A percentile compares a stretch with the other conserved stretches of the same genome.
These are phyloP conservation scores for Echinosophora koreensis DNA, from an alignment of 306 rosid species.

Conservation along the genomic window DNA sequence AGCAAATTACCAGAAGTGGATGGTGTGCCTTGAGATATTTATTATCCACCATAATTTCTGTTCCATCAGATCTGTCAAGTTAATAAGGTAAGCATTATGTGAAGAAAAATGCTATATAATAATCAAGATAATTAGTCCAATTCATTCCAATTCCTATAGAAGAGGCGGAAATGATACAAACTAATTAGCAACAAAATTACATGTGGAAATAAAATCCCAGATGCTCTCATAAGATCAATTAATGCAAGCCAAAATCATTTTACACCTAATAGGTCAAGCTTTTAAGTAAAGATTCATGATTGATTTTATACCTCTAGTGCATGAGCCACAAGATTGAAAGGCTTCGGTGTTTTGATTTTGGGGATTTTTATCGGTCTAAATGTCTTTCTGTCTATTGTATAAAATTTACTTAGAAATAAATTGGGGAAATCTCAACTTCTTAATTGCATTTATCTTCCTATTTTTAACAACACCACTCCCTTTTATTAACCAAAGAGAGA, in stretches of 20 bases:
- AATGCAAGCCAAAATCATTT: not conserved
- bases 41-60: constrained; percentile 88
- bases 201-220: not conserved
- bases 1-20: constrained; percentile 80
- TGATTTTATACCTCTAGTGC: not conserved
- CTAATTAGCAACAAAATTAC: not conserved
- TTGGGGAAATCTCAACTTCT: not conserved
- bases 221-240: not conserved
- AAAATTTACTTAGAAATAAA: not conserved
- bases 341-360: not conserved
- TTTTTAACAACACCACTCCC: not conserved
- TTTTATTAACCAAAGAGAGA: constrained; percentile 1
- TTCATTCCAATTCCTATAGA: constrained; percentile 9
- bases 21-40: constrained; percentile 78
- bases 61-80: constrained; percentile 76
- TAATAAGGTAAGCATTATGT: constrained; percentile 29
- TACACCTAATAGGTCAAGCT: not conserved
- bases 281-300: too few relatives aligned
- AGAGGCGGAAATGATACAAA: constrained; percentile 4
- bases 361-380: not conserved
- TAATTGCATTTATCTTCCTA: not conserved
- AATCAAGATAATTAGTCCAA: not conserved
- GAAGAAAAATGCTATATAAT: constrained; percentile 31
- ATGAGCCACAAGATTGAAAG: not conserved
- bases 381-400: not conserved